Conservation (phyloP, 2,329 filamentous ascomycete species). For the Hansfordia pulvinata region DNA sequence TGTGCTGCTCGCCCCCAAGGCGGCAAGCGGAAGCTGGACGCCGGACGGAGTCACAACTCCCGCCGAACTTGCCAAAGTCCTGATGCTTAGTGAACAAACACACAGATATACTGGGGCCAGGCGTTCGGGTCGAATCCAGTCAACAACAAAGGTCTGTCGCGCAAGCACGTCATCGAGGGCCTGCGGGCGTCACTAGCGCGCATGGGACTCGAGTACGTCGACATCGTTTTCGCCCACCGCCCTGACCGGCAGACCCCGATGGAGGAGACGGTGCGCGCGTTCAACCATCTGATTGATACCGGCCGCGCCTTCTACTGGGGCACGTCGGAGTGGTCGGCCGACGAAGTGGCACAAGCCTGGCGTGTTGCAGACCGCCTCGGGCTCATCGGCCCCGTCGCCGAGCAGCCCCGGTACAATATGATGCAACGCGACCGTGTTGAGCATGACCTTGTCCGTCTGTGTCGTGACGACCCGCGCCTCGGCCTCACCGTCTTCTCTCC, state of each 20-base stretch:
- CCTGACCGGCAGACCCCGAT: constrained; percentile 44
- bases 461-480: constrained; percentile 40
- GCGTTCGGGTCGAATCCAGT: constrained; percentile 17
- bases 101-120: constrained; percentile 18
- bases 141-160: constrained; percentile 34
- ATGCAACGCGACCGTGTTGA: constrained; percentile 44
- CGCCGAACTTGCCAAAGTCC: not conserved
- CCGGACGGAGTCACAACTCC: constrained; percentile 33
- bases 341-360: constrained; percentile 44
- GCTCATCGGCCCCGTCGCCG: constrained; percentile 35
- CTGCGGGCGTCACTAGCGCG: constrained; percentile 42
- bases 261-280: constrained; percentile 46
- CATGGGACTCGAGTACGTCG: constrained; percentile 52
- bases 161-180: constrained; percentile 41
- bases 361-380: constrained; percentile 40
- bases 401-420: constrained; percentile 39
- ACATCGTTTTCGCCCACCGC: constrained; percentile 49
- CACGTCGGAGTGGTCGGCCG: constrained; percentile 45
- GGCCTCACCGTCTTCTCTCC: constrained; percentile 39
- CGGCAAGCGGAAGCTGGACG: no score
- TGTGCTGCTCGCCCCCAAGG: constrained; percentile 39
- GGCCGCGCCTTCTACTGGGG: constrained; percentile 53
- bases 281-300: constrained; percentile 31
- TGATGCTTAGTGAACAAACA: no score
- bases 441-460: constrained; percentile 40